Conservation (phyloP, 805 yeast species). For the Wickerhamiella vanderwaltii region DNA sequence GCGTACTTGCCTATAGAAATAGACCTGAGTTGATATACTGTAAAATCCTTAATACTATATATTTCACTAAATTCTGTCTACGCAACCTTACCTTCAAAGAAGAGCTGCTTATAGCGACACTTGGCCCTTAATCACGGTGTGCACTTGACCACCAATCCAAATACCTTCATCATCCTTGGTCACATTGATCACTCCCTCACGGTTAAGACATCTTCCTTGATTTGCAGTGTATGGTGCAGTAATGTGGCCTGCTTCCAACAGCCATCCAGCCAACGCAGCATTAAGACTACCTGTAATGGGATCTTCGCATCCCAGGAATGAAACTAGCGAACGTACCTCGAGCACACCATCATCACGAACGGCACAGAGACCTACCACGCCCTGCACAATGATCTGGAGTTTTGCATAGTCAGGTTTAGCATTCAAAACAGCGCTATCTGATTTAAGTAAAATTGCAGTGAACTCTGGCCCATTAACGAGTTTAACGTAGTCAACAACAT, state of each 20-base stretch:
- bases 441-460: background rate
- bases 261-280: conserved; percentile 18
- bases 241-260: background rate
- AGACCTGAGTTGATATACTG: too few relatives aligned
- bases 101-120: too few relatives aligned
- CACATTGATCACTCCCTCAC: conserved; percentile 14
- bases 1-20: too few relatives aligned
- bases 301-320: conserved; percentile 1
- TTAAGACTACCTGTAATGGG: conserved; percentile 19
- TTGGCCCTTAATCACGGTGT: conserved; percentile 12
- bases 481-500: background rate
- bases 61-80: too few relatives aligned
- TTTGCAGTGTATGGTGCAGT: conserved; percentile 11
- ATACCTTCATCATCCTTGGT: conserved; percentile 13
- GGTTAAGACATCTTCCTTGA: conserved; percentile 18
- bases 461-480: conserved; percentile 6
- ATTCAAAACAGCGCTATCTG: background rate
- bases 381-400: background rate
- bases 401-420: background rate
- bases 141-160: conserved; percentile 15
- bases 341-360: conserved; percentile 4
- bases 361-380: conserved; percentile 5
- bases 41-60: too few relatives aligned
- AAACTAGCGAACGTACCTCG: conserved; percentile 7
- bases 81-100: too few relatives aligned